phyloP scores from a whole-genome alignment of 2,329 filamentous ascomycete species.

The Ophiostoma fasciatum region DNA sequence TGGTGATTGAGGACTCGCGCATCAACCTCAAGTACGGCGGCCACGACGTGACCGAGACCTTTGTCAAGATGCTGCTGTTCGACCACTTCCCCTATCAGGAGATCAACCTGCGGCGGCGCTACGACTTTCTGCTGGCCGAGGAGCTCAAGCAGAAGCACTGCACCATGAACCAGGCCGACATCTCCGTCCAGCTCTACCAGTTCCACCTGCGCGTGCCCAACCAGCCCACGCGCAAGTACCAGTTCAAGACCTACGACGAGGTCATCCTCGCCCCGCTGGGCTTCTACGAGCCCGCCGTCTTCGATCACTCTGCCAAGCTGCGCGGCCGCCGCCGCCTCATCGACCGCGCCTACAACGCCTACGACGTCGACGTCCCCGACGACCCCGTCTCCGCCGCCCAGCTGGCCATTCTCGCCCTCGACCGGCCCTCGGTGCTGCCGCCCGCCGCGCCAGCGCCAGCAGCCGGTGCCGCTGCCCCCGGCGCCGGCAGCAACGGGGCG shows the following conservation, averaged over 20 bases:
- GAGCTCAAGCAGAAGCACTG: conserved; percentile 90
- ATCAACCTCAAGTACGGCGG: conserved; percentile 93
- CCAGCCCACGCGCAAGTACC: conserved; percentile 81
- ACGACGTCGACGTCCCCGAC: conserved; percentile 75
- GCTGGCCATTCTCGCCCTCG: conserved; percentile 44
- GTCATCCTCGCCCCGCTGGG: conserved; percentile 89
- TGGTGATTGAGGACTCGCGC: conserved; percentile 86
- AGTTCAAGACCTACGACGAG: conserved; percentile 95
- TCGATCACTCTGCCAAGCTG: conserved; percentile 72
- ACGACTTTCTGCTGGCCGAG: conserved; percentile 87
- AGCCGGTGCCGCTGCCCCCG: no score
- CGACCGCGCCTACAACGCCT: conserved; percentile 80
- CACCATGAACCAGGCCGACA: conserved; percentile 78
- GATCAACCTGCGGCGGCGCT: conserved; percentile 78
- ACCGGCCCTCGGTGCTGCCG: conserved; percentile 40
- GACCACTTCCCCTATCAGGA: conserved; percentile 93
- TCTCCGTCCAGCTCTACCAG: conserved; percentile 75
- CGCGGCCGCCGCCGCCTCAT: conserved; percentile 66
- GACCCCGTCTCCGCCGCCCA: conserved; percentile 82
- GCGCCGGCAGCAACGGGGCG: conserved; percentile 20
- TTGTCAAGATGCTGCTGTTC: conserved; percentile 95
- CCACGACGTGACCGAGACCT: conserved; percentile 81
- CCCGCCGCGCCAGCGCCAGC: conserved; percentile 27
- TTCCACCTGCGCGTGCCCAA: conserved; percentile 84
- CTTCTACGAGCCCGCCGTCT: conserved; percentile 79